These are phyloP conservation scores for Hemerocallis citrina DNA, from an alignment of 106 monocot species.

Conservation along the genomic window DNA sequence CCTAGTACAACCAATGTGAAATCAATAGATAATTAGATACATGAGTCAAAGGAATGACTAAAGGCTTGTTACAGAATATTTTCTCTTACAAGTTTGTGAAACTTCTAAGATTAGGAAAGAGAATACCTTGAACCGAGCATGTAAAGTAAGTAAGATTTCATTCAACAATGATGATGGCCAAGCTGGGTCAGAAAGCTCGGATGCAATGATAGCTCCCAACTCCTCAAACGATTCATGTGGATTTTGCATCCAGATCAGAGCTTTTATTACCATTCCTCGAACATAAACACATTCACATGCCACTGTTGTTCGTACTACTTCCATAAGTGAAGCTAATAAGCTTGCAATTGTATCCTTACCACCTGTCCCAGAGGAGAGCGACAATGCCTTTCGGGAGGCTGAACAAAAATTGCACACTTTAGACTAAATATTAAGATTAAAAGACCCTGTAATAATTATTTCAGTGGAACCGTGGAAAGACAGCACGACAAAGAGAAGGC, in stretches of 20 bases:
- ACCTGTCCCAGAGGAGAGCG: constrained; percentile 50
- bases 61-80: background rate
- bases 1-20: background rate
- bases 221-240: constrained; percentile 94
- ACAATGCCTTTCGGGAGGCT: constrained; percentile 35
- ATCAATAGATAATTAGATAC: background rate
- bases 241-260: constrained; percentile 99
- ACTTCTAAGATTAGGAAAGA: background rate
- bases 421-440: too few species aligned
- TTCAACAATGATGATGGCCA: constrained; percentile 89
- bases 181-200: constrained; percentile 88
- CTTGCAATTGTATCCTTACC: constrained; percentile 77
- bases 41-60: background rate
- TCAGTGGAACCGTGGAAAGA: too few species aligned
- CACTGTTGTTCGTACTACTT: constrained; percentile 97
- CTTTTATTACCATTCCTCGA: constrained; percentile 93
- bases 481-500: too few species aligned
- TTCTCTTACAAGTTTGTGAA: background rate
- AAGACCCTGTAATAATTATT: too few species aligned
- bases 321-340: constrained; percentile 94
- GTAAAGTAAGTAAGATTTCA: constrained; percentile 88
- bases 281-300: constrained; percentile 99
- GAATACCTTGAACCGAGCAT: constrained; percentile 95
- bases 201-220: constrained; percentile 80
- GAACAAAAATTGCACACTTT: too few species aligned